These are phyloP conservation scores for Blepharisma japonicum DNA, from an alignment of 73 alveolate species.

Conservation along the genomic window DNA sequence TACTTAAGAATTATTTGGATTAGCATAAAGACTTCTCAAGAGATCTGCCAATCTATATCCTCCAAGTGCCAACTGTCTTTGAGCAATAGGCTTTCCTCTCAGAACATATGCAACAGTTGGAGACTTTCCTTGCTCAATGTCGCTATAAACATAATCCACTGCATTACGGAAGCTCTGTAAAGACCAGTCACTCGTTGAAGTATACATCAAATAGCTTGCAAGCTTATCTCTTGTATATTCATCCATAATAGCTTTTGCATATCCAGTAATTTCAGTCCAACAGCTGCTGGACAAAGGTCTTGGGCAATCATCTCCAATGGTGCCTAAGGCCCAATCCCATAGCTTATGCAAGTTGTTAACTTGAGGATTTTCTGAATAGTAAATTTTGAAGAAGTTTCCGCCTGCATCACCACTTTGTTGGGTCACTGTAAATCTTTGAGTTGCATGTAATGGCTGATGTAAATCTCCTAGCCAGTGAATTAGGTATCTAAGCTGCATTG, in stretches of 20 bases:
- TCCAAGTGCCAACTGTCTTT: constrained; percentile 47
- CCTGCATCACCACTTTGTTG: constrained; percentile 66
- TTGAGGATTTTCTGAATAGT: not conserved
- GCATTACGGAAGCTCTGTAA: not conserved
- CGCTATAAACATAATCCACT: constrained; percentile 28
- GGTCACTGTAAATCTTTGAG: constrained; percentile 26
- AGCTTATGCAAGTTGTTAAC: constrained; percentile 48
- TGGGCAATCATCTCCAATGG: not conserved
- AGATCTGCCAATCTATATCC: constrained; percentile 53
- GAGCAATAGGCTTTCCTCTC: constrained; percentile 13
- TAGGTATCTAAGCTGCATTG: constrained; percentile 43
- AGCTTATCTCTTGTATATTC: not conserved
- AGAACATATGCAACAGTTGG: constrained; percentile 34
- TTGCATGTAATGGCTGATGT: constrained; percentile 70
- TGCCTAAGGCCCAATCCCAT: constrained; percentile 60
- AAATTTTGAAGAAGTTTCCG: constrained; percentile 49
- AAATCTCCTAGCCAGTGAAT: constrained; percentile 64
- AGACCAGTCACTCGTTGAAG: not conserved
- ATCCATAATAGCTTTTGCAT: not conserved
- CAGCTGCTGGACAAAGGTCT: not conserved
- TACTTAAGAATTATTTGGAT: no score
- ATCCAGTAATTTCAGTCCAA: not conserved
- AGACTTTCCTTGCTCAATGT: not conserved
- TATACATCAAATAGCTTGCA: no score
- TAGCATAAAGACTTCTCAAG: not conserved